Conservation (phyloP, 768 basidiomycete genomes). For the Trametes elegans region DNA sequence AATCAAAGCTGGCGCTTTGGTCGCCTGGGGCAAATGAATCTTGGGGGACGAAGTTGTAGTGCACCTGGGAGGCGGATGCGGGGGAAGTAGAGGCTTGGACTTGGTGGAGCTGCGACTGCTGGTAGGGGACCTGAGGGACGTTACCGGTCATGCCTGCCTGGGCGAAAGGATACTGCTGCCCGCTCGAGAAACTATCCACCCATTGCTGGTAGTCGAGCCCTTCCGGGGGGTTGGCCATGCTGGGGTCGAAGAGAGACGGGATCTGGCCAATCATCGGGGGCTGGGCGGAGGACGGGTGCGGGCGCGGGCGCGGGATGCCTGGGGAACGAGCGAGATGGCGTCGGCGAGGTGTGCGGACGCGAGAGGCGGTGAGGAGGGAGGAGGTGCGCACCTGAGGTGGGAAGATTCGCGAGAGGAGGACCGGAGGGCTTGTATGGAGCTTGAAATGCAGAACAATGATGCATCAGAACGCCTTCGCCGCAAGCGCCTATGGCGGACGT, state of each 20-base stretch:
- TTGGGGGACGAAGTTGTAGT: slow-evolving; percentile 22
- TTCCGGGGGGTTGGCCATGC: slow-evolving; percentile 15
- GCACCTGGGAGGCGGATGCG: slow-evolving; percentile 14
- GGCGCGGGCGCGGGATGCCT: not conserved
- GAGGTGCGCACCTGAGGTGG: slow-evolving; percentile 14
- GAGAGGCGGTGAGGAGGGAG: not conserved
- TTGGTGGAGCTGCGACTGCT: slow-evolving; percentile 14
- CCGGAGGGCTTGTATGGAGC: slow-evolving; percentile 4
- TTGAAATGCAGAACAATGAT: slow-evolving; percentile 17
- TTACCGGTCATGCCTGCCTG: slow-evolving; percentile 13
- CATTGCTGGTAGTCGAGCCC: slow-evolving; percentile 23
- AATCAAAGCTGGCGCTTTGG: slow-evolving; percentile 2
- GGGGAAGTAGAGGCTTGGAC: slow-evolving; percentile 6
- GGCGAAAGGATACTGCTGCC: slow-evolving; percentile 4
- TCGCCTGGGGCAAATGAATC: slow-evolving; percentile 3
- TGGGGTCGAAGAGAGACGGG: slow-evolving; percentile 25
- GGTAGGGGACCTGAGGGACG: slow-evolving; percentile 9
- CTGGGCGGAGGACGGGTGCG: slow-evolving; percentile 10
- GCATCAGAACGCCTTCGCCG: slow-evolving; percentile 8
- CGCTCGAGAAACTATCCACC: slow-evolving; percentile 16
- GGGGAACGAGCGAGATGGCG: not conserved
- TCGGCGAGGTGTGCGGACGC: not conserved
- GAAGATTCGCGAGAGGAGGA: slow-evolving; percentile 11
- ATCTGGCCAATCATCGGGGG: slow-evolving; percentile 22
- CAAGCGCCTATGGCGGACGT: slow-evolving; percentile 13